Base-by-base conservation (phyloP, 179 eudicot species). In the Gypsophila paniculata region DNA sequence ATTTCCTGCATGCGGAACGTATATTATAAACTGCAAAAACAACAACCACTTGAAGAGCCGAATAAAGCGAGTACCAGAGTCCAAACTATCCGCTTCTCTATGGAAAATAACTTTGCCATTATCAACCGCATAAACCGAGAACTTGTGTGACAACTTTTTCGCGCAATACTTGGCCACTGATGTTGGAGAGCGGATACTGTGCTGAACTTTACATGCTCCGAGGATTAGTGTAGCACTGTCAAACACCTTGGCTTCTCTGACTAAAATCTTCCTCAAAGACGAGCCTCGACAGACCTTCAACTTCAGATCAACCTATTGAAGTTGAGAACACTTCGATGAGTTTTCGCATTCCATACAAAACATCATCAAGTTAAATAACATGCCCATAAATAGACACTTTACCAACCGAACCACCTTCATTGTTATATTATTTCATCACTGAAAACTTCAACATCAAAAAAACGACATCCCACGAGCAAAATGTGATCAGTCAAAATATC, bases 151-250 rank as follows among this genome's bases (percentile, higher is more conserved):
- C 58, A 91, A 74, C 65, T 87, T 89, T 79, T 53, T 87, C 4
- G 92, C 90, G 70, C 95, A 89, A 77, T 91, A 86, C 72, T 91
- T 91, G 65, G 97, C 97, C 72, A 91, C 83, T 25, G 95, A 89
- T 26, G 82, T 81, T 34, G 86, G 80, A 61, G 95, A 89, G 34
- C 87, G 79, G 48, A 86, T 81, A 14, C 80, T 76, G 66, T 77
- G 87, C 52, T 75, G 88, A 21, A 67, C 59, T 72, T 79, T 79
- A 73, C 81, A 81, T 72, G 81, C 65, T 39, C 87, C 87, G 18
- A 81, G 71, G 64, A 84, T 72, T 55, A 84, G 74, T 3, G 82
- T 82, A 51, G 96, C 95, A 49, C 77, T 71, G 55, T 76, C 82
- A 63, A 79, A 84, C 22, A 21, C 71, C 75, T 86, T 87, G 1